These are phyloP conservation scores for Zychaea mexicana DNA, from an alignment of 371 early-diverging fungal species.

Conservation along the genomic window DNA sequence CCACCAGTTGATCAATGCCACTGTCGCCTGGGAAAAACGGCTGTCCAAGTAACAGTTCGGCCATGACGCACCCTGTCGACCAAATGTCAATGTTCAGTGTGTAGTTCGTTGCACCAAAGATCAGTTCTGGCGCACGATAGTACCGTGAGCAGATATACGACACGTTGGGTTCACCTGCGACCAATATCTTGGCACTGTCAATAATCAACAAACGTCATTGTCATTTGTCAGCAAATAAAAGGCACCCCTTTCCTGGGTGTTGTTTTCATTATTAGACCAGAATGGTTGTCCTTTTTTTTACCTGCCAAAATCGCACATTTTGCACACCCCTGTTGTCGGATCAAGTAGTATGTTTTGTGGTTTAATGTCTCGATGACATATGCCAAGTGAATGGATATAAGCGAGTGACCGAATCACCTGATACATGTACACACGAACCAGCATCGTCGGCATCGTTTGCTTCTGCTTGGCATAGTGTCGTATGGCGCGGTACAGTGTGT, in stretches of 20 bases:
- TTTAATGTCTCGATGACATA: constrained; percentile 71
- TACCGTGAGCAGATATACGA: constrained; percentile 99
- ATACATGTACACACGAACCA: constrained; percentile 95
- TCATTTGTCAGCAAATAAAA: too few relatives aligned
- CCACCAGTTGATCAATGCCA: constrained; percentile 99
- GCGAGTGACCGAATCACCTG: constrained; percentile 95
- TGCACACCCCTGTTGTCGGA: constrained; percentile 83
- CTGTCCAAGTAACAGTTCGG: constrained; percentile 94
- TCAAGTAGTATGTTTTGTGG: constrained; percentile 79
- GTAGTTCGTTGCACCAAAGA: constrained; percentile 97
- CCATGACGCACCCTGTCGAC: constrained; percentile 99
- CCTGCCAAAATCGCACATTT: constrained; percentile 99
- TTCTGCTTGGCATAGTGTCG: constrained; percentile 84
- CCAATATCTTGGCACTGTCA: constrained; percentile 90
- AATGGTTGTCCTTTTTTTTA: constrained; percentile 34
- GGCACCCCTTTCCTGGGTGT: too few relatives aligned
- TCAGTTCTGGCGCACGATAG: constrained; percentile 98
- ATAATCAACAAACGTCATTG: background rate
- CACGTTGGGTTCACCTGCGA: constrained; percentile 94
- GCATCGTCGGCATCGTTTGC: constrained; percentile 87
- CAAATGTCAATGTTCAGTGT: constrained; percentile 93
- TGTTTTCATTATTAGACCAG: too few relatives aligned
- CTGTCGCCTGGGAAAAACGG: constrained; percentile 99
- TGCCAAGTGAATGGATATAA: constrained; percentile 88
- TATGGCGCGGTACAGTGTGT: constrained; percentile 89